Conservation (phyloP, 352 stramenopile genomes). For the Poterioochromonas sp. region DNA sequence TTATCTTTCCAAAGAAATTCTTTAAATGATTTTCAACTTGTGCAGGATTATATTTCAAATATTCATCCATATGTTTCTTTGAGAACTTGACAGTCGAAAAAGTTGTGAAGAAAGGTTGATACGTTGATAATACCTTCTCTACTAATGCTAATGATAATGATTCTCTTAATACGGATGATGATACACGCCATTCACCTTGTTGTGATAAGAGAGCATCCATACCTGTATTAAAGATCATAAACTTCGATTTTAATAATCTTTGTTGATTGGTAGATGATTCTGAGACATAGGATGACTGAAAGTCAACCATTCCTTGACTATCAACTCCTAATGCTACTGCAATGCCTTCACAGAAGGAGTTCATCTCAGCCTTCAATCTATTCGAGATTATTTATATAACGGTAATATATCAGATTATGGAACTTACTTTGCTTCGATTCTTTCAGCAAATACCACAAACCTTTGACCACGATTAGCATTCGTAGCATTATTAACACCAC, state of each 20-base stretch:
- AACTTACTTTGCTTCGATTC: not conserved
- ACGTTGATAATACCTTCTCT: not conserved
- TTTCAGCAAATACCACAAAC: not conserved
- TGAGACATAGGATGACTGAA: not conserved
- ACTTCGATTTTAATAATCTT: conserved; percentile 19
- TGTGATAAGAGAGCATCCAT: conserved; percentile 31
- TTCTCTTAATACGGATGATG: not conserved
- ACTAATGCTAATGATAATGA: not conserved
- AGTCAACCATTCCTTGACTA: conserved; percentile 4
- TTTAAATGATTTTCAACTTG: not conserved
- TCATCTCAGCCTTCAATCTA: not conserved
- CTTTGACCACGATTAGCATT: too few species aligned
- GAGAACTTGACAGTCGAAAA: conserved; percentile 27
- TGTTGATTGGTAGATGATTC: not conserved
- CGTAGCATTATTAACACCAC: too few species aligned
- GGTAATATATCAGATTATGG: too few species aligned
- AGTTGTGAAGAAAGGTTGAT: not conserved
- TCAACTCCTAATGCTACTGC: not conserved
- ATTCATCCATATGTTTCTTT: conserved; percentile 33
- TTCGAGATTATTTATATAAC: not conserved
- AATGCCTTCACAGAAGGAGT: not conserved
- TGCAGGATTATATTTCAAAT: conserved; percentile 16
- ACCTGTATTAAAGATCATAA: conserved; percentile 27
- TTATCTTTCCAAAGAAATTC: conserved; percentile 23
- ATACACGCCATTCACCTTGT: conserved; percentile 31